These are phyloP conservation scores for Flaveria trinervia DNA, from an alignment of 129 eudicot genomes.

Conservation along the genomic window DNA sequence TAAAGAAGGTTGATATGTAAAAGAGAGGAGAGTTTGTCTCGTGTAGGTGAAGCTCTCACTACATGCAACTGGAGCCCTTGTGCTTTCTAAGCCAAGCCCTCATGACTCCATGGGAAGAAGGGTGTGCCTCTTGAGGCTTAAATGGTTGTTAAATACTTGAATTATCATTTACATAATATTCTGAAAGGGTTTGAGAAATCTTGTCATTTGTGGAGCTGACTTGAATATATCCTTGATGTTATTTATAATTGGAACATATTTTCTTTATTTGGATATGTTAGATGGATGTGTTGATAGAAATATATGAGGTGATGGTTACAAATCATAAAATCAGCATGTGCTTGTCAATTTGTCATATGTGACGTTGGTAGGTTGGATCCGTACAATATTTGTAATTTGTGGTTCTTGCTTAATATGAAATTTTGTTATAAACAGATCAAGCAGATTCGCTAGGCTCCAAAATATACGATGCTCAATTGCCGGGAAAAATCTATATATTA, in stretches of 20 bases:
- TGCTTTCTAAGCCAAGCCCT: background rate
- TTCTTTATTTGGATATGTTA: constrained; percentile 12
- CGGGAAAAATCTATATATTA: constrained; percentile 64
- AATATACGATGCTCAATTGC: constrained; percentile 61
- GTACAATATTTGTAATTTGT: background rate
- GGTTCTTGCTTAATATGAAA: constrained; percentile 3
- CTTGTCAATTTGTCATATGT: constrained; percentile 21
- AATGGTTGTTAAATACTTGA: background rate
- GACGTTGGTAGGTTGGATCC: constrained; percentile 28
- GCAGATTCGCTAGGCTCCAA: constrained; percentile 78
- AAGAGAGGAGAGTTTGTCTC: too few relatives aligned
- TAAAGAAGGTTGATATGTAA: background rate
- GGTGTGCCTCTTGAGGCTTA: constrained; percentile 2
- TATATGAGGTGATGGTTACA: constrained; percentile 18
- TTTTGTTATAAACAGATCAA: constrained; percentile 50
- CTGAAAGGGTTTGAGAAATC: background rate
- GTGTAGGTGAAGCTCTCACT: too few relatives aligned
- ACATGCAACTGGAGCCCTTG: too few relatives aligned
- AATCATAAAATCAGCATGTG: constrained; percentile 17
- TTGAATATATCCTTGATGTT: background rate
- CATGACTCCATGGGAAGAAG: background rate
- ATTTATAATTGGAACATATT: background rate
- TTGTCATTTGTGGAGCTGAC: constrained; percentile 14
- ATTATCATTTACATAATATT: background rate
- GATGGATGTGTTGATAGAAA: constrained; percentile 14